phyloP scores from a whole-genome alignment of 768 basidiomycete genomes.

The Panaeolus cyanescens region DNA sequence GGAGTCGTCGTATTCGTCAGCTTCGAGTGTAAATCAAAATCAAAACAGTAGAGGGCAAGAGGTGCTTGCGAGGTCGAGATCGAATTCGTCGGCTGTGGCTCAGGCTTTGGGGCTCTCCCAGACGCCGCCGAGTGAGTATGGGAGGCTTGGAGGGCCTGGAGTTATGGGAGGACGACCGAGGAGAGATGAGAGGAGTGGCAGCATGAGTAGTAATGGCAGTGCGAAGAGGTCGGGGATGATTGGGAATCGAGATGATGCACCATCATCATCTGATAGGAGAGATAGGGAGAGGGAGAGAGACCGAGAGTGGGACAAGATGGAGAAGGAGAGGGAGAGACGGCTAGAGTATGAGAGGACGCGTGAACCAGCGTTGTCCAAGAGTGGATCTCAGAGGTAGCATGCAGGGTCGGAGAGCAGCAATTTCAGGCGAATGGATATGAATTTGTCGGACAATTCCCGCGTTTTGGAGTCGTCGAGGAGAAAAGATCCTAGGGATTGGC shows the following conservation, averaged over 20 bases:
- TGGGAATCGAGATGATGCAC: constrained; percentile 14
- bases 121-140: constrained; percentile 39
- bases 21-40: constrained; percentile 16
- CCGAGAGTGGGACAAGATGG: constrained; percentile 20
- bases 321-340: constrained; percentile 14
- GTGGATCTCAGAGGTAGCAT: constrained; percentile 28
- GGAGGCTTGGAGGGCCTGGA: constrained; percentile 41
- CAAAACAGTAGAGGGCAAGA: constrained; percentile 9
- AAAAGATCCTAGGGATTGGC: constrained; percentile 2
- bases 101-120: constrained; percentile 46
- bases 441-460: constrained; percentile 8
- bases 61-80: constrained; percentile 18
- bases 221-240: constrained; percentile 21
- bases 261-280: background rate
- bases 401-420: constrained; percentile 6
- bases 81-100: constrained; percentile 40
- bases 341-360: constrained; percentile 10
- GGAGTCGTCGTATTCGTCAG: constrained; percentile 25
- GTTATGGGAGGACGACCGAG: constrained; percentile 21
- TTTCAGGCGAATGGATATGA: constrained; percentile 7
- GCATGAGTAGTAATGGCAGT: constrained; percentile 29
- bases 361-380: constrained; percentile 28
- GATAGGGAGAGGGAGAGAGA: constrained; percentile 12
- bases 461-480: constrained; percentile 1
- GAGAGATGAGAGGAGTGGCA: constrained; percentile 27